Evolutionary conservation across 805 yeast genomes (phyloP).

Genomic region (Nematodospora valgi): DNA sequence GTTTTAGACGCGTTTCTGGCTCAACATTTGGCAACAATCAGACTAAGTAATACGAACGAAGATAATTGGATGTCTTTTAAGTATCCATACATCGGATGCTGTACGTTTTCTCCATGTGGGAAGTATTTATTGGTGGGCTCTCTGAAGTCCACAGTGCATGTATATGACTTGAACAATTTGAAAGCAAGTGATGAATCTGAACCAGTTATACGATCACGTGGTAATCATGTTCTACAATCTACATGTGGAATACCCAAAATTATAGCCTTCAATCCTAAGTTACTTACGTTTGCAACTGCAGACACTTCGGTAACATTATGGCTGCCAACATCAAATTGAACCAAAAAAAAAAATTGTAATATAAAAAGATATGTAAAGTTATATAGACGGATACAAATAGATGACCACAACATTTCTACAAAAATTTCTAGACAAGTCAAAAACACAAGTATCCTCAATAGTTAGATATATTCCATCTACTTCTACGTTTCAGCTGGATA

Average conservation of each 20-base stretch:
- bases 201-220: constrained; percentile 15
- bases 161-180: constrained; percentile 28
- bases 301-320: constrained; percentile 43
- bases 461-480: too few species aligned
- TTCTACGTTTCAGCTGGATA: too few species aligned
- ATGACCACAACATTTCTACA: too few species aligned
- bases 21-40: constrained; percentile 31
- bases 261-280: constrained; percentile 58
- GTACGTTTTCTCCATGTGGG: constrained; percentile 41
- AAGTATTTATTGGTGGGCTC: constrained; percentile 32
- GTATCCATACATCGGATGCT: constrained; percentile 31
- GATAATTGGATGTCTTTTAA: constrained; percentile 22
- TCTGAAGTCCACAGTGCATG: constrained; percentile 19
- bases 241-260: constrained; percentile 43
- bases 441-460: too few species aligned
- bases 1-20: constrained; percentile 73
- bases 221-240: constrained; percentile 12
- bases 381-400: too few species aligned
- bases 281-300: constrained; percentile 61
- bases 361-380: background rate
- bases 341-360: background rate
- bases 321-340: constrained; percentile 21
- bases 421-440: too few species aligned
- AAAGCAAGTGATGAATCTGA: constrained; percentile 15
- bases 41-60: constrained; percentile 9